Conservation (phyloP, 1,284 basidiomycete species). For the Trichosporon sp. region DNA sequence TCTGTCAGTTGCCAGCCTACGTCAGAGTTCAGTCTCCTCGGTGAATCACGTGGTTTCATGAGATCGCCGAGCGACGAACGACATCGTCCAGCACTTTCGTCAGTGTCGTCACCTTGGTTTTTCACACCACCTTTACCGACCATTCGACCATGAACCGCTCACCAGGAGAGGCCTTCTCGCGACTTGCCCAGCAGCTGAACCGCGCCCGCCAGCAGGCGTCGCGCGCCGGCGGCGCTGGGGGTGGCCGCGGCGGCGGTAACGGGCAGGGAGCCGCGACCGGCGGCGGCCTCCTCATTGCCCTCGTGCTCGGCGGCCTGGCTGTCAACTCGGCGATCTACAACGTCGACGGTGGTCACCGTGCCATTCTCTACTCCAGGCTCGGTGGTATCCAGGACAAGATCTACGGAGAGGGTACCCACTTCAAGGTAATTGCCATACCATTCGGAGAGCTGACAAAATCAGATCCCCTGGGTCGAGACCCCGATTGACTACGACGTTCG, state of each 20-base stretch:
- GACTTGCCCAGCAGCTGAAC: conserved; percentile 46
- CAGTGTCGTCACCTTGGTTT: conserved; percentile 1
- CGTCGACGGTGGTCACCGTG: conserved; percentile 98
- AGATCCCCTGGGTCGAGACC: conserved; percentile 85
- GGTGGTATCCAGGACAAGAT: conserved; percentile 77
- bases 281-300: conserved; percentile 67
- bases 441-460: neutral
- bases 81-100: conserved; percentile 4
- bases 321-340: conserved; percentile 91
- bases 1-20: neutral
- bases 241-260: conserved; percentile 46
- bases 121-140: neutral
- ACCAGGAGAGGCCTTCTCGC: conserved; percentile 44
- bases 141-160: conserved; percentile 36
- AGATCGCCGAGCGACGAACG: neutral
- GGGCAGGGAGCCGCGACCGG: conserved; percentile 69
- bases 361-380: conserved; percentile 93
- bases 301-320: conserved; percentile 75
- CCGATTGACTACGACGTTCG: conserved; percentile 96
- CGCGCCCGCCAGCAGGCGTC: conserved; percentile 37
- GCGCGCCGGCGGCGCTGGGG: conserved; percentile 30
- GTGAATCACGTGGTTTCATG: neutral
- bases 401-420: conserved; percentile 91
- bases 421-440: conserved; percentile 59
- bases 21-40: neutral